A percentile compares a stretch with the other conserved stretches of the same genome.
Conservation (phyloP, 1,284 basidiomycete species). For the Athelia sp. region DNA sequence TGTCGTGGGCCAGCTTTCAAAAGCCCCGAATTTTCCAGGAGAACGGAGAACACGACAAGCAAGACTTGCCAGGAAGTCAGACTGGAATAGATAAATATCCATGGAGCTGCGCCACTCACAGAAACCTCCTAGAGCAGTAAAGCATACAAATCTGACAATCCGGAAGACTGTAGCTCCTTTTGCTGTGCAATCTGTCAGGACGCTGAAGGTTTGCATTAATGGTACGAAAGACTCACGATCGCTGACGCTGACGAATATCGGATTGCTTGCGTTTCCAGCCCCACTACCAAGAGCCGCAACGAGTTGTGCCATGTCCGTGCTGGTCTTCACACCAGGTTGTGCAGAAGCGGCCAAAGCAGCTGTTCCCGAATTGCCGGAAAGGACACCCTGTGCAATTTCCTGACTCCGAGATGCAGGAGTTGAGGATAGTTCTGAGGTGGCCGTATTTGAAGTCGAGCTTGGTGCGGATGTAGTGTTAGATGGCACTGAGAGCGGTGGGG, state of each 20-base stretch:
- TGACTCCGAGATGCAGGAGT: slow-evolving; percentile 33
- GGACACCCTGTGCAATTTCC: slow-evolving; percentile 54
- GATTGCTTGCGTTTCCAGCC: slow-evolving; percentile 43
- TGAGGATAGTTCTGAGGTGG: slow-evolving; percentile 23
- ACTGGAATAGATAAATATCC: slow-evolving; percentile 6
- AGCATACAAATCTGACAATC: slow-evolving; percentile 55
- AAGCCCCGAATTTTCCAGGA: slow-evolving; percentile 89
- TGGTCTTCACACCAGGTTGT: slow-evolving; percentile 15
- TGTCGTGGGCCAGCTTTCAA: slow-evolving; percentile 81
- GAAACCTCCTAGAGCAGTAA: slow-evolving; percentile 44
- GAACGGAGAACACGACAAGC: slow-evolving; percentile 79
- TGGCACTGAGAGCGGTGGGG: slow-evolving; percentile 9
- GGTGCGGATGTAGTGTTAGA: slow-evolving; percentile 10
- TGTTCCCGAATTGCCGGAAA: slow-evolving; percentile 30
- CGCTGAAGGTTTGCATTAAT: not conserved
- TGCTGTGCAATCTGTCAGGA: slow-evolving; percentile 32
- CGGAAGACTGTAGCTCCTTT: slow-evolving; percentile 63
- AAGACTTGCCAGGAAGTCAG: slow-evolving; percentile 43
- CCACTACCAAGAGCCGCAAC: slow-evolving; percentile 35
- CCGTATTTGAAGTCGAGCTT: slow-evolving; percentile 11
- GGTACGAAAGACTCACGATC: slow-evolving; percentile 52
- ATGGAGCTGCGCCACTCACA: slow-evolving; percentile 34
- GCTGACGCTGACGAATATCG: slow-evolving; percentile 75
- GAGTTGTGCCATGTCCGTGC: slow-evolving; percentile 36
- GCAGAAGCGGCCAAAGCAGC: slow-evolving; percentile 12